phyloP scores from a whole-genome alignment of 805 yeast genomes.

The Wickerhamiella galacta region DNA sequence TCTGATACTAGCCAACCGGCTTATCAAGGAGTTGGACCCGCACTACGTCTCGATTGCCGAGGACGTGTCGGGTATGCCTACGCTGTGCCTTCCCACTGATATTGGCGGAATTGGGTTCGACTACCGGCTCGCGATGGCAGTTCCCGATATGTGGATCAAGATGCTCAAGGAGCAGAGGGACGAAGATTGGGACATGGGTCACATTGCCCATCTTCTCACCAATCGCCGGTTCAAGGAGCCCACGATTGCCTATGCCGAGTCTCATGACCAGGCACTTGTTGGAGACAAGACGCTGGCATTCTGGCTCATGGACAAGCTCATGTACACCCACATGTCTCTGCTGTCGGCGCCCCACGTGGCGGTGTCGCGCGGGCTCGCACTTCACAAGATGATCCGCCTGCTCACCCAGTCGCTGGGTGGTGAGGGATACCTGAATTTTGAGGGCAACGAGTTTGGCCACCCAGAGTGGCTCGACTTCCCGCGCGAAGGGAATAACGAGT shows the following conservation, averaged over 20 bases:
- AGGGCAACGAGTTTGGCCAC: conserved; percentile 97
- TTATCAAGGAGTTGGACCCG: conserved; percentile 40
- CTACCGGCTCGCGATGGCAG: conserved; percentile 88
- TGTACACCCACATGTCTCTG: conserved; percentile 89
- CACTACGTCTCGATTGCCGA: conserved; percentile 74
- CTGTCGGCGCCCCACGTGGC: conserved; percentile 57
- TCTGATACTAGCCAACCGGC: conserved; percentile 76
- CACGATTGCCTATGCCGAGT: conserved; percentile 84
- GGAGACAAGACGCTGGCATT: conserved; percentile 94
- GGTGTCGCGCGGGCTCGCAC: conserved; percentile 75
- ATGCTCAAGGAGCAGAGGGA: conserved; percentile 65
- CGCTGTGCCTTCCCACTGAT: conserved; percentile 57
- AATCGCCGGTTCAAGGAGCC: conserved; percentile 79
- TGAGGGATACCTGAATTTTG: conserved; percentile 88
- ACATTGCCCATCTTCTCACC: conserved; percentile 63
- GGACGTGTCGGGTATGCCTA: conserved; percentile 96
- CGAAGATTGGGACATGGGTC: conserved; percentile 82
- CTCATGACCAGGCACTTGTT: conserved; percentile 94
- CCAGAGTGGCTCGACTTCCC: conserved; percentile 99
- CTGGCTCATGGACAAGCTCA: conserved; percentile 97
- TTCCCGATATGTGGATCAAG: conserved; percentile 99
- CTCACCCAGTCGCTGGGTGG: conserved; percentile 88
- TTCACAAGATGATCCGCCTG: conserved; percentile 82
- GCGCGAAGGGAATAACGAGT: conserved; percentile 68
- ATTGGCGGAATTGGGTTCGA: conserved; percentile 89